A percentile compares a stretch with the other conserved stretches of the same genome.
phyloP scores from a whole-genome alignment of 371 early-diverging fungal species.

The Mucor sp. region DNA sequence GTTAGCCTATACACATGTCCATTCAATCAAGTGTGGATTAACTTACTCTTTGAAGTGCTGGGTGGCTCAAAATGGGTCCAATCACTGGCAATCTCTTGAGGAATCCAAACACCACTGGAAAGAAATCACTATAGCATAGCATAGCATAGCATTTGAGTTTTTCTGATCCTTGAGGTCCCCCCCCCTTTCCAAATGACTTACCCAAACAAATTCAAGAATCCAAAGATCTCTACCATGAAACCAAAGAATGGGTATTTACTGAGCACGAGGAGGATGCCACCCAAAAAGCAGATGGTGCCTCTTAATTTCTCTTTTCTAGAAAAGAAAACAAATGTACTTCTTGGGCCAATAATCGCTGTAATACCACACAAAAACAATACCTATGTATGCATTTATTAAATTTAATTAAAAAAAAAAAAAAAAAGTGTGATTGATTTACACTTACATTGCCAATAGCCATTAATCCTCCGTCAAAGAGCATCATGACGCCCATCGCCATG shows the following conservation, averaged over 20 bases:
- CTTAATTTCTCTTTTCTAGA: conserved; percentile 78
- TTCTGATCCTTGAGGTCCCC: background rate
- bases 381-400: conserved; percentile 37
- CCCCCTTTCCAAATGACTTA: conserved; percentile 33
- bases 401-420: no score
- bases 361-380: conserved; percentile 91
- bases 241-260: conserved; percentile 89
- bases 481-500: conserved; percentile 88
- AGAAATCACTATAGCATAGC: conserved; percentile 95
- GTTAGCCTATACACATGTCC: no score
- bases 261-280: conserved; percentile 91
- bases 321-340: conserved; percentile 86
- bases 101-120: conserved; percentile 90
- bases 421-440: background rate
- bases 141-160: background rate
- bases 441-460: conserved; percentile 95
- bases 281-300: conserved; percentile 89
- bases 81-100: conserved; percentile 87
- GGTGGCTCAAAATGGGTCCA: conserved; percentile 82
- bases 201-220: conserved; percentile 97
- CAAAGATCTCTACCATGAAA: conserved; percentile 89
- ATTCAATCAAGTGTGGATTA: background rate
- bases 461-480: conserved; percentile 94
- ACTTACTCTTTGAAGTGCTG: conserved; percentile 77
- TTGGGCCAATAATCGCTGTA: conserved; percentile 84